A percentile compares a stretch with the other conserved stretches of the same genome.
Evolutionary conservation across 805 yeast genomes (phyloP).

Genomic region (Ogataea naganishii): DNA sequence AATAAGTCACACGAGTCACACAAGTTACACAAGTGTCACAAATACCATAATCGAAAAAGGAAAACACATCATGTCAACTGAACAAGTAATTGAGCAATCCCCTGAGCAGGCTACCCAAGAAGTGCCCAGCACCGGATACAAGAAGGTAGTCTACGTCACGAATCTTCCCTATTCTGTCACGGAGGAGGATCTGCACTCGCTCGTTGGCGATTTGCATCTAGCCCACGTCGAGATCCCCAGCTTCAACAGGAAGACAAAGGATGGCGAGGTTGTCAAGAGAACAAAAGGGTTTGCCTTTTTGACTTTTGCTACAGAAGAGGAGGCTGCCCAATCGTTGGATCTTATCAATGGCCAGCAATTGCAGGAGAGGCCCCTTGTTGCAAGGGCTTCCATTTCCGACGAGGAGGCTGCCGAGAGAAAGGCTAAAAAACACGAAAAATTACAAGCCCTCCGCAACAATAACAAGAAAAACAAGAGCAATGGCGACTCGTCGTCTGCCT

Average conservation of each 20-base stretch:
- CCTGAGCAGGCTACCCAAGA: constrained; percentile 1
- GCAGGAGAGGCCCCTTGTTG: constrained; percentile 32
- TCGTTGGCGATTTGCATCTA: constrained; percentile 27
- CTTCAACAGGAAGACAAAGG: constrained; percentile 6
- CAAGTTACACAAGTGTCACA: no score
- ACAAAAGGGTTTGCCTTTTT: constrained; percentile 38
- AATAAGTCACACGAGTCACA: no score
- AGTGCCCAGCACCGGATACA: constrained; percentile 1
- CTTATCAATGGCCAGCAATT: constrained; percentile 20
- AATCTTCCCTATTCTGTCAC: constrained; percentile 33
- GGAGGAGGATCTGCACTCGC: constrained; percentile 34
- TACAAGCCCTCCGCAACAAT: no score
- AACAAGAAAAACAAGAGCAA: constrained; percentile 2
- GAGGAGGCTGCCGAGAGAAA: constrained; percentile 7
- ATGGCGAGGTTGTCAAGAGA: constrained; percentile 14
- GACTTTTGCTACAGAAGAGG: constrained; percentile 48
- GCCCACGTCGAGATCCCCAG: constrained; percentile 24
- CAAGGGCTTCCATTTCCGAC: constrained; percentile 43
- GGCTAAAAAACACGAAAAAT: constrained; percentile 1
- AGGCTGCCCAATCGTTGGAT: constrained; percentile 57
- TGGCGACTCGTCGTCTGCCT: constrained; percentile 4
- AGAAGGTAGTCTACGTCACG: neutral
- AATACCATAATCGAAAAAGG: no score
- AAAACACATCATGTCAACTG: constrained; percentile 6
- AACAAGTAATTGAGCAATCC: constrained; percentile 5